Conservation (phyloP, 179 eudicot genomes). For the Actinidia chinensis region DNA sequence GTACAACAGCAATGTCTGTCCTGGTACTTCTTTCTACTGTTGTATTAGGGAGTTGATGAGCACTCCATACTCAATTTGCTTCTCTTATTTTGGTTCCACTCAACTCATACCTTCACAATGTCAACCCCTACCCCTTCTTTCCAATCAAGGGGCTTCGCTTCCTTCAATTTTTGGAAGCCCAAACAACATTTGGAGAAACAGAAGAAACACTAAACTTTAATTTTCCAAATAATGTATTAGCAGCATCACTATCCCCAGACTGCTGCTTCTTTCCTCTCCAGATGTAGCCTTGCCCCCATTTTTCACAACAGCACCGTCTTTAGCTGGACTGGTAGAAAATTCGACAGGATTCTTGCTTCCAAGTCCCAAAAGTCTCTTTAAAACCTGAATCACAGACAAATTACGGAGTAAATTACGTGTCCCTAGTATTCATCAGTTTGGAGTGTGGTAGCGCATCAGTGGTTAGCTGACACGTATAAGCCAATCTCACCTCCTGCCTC, state of each 20-base stretch:
- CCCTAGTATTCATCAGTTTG: not conserved
- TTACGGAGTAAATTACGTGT: not conserved
- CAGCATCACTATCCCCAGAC: slow-evolving; percentile 34
- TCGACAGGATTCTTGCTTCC: slow-evolving; percentile 59
- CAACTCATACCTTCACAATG: slow-evolving; percentile 81
- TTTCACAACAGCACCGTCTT: slow-evolving; percentile 26
- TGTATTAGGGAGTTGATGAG: slow-evolving; percentile 38
- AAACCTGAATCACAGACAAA: slow-evolving; percentile 46
- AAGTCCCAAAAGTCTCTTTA: slow-evolving; percentile 60
- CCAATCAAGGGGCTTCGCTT: slow-evolving; percentile 76
- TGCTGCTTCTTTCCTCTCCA: slow-evolving; percentile 51
- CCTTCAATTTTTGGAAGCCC: slow-evolving; percentile 73
- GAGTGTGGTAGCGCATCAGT: not conserved
- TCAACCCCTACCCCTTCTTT: slow-evolving; percentile 80
- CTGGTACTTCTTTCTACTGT: slow-evolving; percentile 67
- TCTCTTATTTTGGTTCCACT: slow-evolving; percentile 66
- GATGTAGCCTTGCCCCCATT: slow-evolving; percentile 35
- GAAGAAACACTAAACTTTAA: slow-evolving; percentile 58
- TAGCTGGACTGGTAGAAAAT: slow-evolving; percentile 31
- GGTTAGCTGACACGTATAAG: not conserved
- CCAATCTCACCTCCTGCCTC: slow-evolving; percentile 63
- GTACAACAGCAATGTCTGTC: slow-evolving; percentile 72
- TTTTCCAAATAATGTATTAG: slow-evolving; percentile 58
- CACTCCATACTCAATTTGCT: slow-evolving; percentile 50
- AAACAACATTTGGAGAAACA: slow-evolving; percentile 58